phyloP scores from a whole-genome alignment of 768 basidiomycete genomes.

The Galerina sulciceps region DNA sequence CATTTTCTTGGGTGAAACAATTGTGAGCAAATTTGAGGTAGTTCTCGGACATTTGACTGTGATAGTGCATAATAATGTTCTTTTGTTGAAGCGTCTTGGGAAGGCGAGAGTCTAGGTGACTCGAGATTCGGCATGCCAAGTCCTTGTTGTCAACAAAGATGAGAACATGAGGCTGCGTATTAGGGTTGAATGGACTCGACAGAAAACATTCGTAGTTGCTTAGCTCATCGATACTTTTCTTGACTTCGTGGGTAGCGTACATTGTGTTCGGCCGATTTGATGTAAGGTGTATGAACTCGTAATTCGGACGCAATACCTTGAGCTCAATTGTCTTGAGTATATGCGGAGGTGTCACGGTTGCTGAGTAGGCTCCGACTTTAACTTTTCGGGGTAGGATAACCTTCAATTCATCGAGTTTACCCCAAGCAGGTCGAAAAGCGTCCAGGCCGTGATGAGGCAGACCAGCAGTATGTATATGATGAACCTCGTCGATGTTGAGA shows the following conservation, averaged over 20 bases:
- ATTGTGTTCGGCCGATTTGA: background rate
- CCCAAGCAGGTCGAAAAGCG: constrained; percentile 30
- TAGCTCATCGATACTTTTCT: background rate
- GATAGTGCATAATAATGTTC: constrained; percentile 28
- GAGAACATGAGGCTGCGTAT: background rate
- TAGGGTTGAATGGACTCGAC: background rate
- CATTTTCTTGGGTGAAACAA: constrained; percentile 10
- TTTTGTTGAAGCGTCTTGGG: constrained; percentile 2
- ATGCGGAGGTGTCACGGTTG: constrained; percentile 20
- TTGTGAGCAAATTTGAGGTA: constrained; percentile 26
- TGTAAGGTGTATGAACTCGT: background rate
- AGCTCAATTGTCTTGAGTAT: background rate
- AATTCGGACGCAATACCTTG: background rate
- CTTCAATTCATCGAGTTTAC: constrained; percentile 8
- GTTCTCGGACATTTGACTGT: constrained; percentile 28
- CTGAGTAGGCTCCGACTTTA: constrained; percentile 21
- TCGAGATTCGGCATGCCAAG: constrained; percentile 14
- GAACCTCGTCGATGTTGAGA: background rate
- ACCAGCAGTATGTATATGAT: background rate
- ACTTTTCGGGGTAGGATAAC: constrained; percentile 12
- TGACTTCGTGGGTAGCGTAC: background rate
- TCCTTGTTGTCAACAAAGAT: constrained; percentile 20
- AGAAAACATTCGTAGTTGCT: background rate
- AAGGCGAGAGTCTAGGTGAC: constrained; percentile 13
- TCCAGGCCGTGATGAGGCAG: constrained; percentile 12